Conservation (phyloP, 768 basidiomycete genomes). For the Calocybe cyanea region DNA sequence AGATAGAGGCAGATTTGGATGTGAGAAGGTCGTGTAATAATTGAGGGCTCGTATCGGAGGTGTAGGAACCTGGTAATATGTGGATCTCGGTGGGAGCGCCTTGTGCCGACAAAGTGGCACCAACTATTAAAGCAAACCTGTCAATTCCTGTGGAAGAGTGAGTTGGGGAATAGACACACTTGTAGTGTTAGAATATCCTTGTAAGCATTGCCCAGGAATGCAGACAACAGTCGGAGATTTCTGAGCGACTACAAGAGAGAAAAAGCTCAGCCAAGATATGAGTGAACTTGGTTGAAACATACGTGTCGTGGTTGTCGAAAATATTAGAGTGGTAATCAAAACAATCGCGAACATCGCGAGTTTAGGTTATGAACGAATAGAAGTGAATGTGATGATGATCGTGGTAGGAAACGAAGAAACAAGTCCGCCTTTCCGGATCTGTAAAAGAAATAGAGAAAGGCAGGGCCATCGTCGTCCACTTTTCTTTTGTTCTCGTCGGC, state of each 20-base stretch:
- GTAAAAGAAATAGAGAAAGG: no score
- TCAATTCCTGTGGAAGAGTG: background rate
- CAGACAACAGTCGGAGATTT: conserved; percentile 46
- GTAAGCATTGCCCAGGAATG: conserved; percentile 68
- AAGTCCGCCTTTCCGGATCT: background rate
- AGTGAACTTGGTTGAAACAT: background rate
- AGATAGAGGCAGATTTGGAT: conserved; percentile 45
- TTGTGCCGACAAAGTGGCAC: conserved; percentile 50
- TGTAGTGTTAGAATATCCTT: conserved; percentile 61
- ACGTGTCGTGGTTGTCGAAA: conserved; percentile 10
- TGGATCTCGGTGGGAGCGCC: conserved; percentile 42
- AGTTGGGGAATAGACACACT: conserved; percentile 26
- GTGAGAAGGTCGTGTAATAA: conserved; percentile 55
- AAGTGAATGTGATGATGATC: conserved; percentile 15
- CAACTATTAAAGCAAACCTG: conserved; percentile 38
- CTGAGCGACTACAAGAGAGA: conserved; percentile 12
- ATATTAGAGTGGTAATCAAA: conserved; percentile 5
- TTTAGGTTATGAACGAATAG: conserved; percentile 10
- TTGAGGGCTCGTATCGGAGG: conserved; percentile 54
- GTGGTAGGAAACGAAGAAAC: conserved; percentile 22
- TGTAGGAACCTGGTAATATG: conserved; percentile 61
- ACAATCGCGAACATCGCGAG: conserved; percentile 21
- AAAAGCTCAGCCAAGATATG: background rate
- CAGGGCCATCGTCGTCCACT: no score
- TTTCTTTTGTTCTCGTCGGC: no score